phyloP scores from a whole-genome alignment of 768 basidiomycete genomes.

The Serendipita vermifera region DNA sequence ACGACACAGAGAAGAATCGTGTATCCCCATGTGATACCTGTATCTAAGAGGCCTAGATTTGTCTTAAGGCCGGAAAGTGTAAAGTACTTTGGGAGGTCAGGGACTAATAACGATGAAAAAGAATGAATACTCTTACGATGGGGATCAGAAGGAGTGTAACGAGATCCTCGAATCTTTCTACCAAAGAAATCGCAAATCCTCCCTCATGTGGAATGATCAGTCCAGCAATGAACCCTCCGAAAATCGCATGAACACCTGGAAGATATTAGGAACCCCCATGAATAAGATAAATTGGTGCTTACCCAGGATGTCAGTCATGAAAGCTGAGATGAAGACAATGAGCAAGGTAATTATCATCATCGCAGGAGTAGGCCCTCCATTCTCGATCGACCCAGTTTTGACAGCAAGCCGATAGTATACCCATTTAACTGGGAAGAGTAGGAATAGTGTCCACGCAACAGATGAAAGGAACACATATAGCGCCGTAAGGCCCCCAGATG shows the following conservation, averaged over 20 bases:
- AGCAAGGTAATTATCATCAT: conserved; percentile 70
- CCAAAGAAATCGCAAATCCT: conserved; percentile 73
- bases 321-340: conserved; percentile 72
- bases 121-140: conserved; percentile 42
- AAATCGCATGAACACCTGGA: conserved; percentile 62
- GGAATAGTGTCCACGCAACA: conserved; percentile 65
- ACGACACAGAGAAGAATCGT: conserved; percentile 64
- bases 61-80: conserved; percentile 85
- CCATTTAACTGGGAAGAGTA: conserved; percentile 53
- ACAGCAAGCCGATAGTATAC: conserved; percentile 59
- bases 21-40: conserved; percentile 84
- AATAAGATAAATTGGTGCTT: conserved; percentile 8
- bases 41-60: conserved; percentile 68
- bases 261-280: neutral
- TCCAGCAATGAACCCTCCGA: conserved; percentile 35
- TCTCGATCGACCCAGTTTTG: conserved; percentile 65
- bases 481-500: conserved; percentile 67
- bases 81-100: conserved; percentile 53
- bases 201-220: conserved; percentile 65
- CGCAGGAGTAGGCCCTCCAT: conserved; percentile 61
- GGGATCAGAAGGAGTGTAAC: conserved; percentile 82
- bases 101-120: conserved; percentile 3
- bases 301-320: conserved; percentile 88
- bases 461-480: conserved; percentile 73
- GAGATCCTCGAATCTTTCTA: conserved; percentile 94